Evolutionary conservation across 2,329 filamentous ascomycete species (phyloP), one percentile per base, ranked within the genome.

Genomic region (Xylaria sp.): DNA sequence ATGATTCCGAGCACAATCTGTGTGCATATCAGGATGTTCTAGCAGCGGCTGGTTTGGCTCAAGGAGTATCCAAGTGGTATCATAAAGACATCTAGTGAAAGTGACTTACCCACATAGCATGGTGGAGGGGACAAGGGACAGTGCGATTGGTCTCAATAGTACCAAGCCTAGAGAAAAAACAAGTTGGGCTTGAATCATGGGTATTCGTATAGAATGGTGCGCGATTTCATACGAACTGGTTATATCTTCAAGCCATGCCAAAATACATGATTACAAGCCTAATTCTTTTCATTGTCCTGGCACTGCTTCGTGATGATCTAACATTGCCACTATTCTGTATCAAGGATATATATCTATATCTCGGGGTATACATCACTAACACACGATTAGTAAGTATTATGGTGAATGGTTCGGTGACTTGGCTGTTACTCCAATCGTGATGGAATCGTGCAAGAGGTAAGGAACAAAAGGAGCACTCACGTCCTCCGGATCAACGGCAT

Each of bases 401-500:
- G 10, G 4, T n/a, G 26, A 42, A 65, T 36, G 42, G 44, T 26
- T 13, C 6, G 26, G 53, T 38, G 33, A 38, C 10, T 38, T 2
- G n/a, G 31, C 23, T n/a, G 11, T 20, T 17, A 10, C 9, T 28
- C 20, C 10, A 26, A 31, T 20, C 15, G 6, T 20, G n/a, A 23
- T 26, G 33, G 38, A 49, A 26, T 42, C 9, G 31, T 26, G 5
- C 17, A 44, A 13, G 66, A 60, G 28, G 23, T 17, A 13, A 33
- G 23, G 26, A 40, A 0, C 38, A 59, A 51, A 20, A 23, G 23
- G 53, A 23, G 17, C n/a, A 84, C 86, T 83, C 69, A 87, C 86
- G 78, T 84, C 72, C 87, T 80, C 72, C 86, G 78, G 54, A 81
- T 79, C 60, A 88, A 75, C 54, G 86, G 86, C 84, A 88, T 86